A percentile compares a stretch with the other conserved stretches of the same genome.
These are phyloP conservation scores for Fusarium sp. DNA, from an alignment of 2,329 filamentous ascomycete genomes.

Conservation along the genomic window DNA sequence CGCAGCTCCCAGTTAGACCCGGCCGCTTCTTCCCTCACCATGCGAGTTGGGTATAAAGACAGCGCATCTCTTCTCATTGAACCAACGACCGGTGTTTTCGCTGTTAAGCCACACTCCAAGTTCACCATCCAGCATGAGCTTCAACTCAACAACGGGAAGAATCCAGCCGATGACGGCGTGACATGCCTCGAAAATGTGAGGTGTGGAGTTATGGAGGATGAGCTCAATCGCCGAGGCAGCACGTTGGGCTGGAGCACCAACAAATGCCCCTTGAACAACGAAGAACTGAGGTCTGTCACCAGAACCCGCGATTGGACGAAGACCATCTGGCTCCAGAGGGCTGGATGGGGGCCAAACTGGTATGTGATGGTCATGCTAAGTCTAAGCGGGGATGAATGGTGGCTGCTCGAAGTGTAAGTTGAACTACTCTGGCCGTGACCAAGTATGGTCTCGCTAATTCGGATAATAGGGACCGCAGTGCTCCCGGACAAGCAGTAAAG, in stretches of 20 bases:
- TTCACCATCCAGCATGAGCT: constrained; percentile 72
- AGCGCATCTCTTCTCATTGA: constrained; percentile 78
- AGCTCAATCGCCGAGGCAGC: constrained; percentile 72
- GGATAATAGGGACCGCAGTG: constrained; percentile 46
- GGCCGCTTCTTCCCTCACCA: constrained; percentile 75
- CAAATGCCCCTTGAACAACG: constrained; percentile 64
- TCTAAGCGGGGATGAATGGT: constrained; percentile 84
- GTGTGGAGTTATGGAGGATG: constrained; percentile 73
- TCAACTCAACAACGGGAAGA: constrained; percentile 73
- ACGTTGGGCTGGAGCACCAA: constrained; percentile 75
- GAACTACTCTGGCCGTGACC: neutral
- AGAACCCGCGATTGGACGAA: constrained; percentile 77
- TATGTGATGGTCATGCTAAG: constrained; percentile 80
- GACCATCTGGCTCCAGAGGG: constrained; percentile 78
- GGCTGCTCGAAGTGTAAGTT: constrained; percentile 76
- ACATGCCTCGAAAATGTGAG: constrained; percentile 73
- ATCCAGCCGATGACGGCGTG: constrained; percentile 72
- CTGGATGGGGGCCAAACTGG: constrained; percentile 82
- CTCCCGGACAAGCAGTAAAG: constrained; percentile 45
- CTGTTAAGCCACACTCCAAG: constrained; percentile 76
- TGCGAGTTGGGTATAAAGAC: constrained; percentile 78
- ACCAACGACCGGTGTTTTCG: constrained; percentile 82
- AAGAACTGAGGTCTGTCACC: constrained; percentile 73
- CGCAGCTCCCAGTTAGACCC: constrained; percentile 74
- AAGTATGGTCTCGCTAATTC: constrained; percentile 33